Conservation (phyloP, 305 asterid genomes). For the Salvia sclarea region DNA sequence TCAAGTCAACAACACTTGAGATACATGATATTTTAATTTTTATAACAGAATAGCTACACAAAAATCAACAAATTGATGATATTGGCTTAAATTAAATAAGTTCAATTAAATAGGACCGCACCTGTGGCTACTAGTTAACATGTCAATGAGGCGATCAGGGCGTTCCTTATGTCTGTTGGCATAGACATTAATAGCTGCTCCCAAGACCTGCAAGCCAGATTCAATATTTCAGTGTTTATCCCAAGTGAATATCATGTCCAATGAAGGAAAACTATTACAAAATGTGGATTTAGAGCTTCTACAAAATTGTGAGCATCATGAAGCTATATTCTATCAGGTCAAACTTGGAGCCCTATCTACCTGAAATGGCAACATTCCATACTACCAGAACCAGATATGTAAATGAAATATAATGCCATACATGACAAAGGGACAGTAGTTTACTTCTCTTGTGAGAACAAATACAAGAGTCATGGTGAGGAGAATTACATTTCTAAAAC, state of each 20-base stretch:
- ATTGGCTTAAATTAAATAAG: background rate
- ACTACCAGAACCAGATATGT: background rate
- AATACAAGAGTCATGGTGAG: background rate
- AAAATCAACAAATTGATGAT: constrained; percentile 13
- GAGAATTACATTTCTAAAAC: constrained; percentile 15
- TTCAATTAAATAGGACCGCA: constrained; percentile 21
- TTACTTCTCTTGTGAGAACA: background rate
- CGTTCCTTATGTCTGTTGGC: constrained; percentile 98
- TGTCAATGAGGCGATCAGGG: constrained; percentile 98
- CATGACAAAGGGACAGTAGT: background rate
- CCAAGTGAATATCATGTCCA: constrained; percentile 21
- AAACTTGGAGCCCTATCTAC: constrained; percentile 1
- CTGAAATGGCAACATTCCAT: background rate
- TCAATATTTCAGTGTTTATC: constrained; percentile 10
- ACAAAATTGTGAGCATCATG: background rate
- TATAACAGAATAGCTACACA: constrained; percentile 6
- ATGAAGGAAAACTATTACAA: background rate
- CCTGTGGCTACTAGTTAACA: constrained; percentile 98
- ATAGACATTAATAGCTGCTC: constrained; percentile 95
- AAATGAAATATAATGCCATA: constrained; percentile 18
- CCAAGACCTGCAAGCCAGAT: constrained; percentile 67
- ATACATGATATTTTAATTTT: constrained; percentile 6
- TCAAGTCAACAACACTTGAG: constrained; percentile 6
- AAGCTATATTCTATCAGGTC: constrained; percentile 22
- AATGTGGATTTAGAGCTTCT: constrained; percentile 7